Conservation (phyloP, 257 asterid genomes). For the Capsicum pubescens region DNA sequence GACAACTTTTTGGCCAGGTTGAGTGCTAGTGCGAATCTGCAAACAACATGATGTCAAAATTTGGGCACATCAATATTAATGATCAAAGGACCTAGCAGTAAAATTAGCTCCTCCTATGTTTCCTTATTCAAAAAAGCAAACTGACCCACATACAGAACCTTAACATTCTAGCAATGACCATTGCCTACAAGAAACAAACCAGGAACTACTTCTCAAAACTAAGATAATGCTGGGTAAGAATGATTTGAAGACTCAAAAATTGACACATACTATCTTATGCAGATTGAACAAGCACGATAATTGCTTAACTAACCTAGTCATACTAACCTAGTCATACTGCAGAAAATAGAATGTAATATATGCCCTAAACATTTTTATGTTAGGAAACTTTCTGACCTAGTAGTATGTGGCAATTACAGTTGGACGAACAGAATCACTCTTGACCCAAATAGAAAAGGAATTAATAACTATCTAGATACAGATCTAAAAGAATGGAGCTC, state of each 20-base stretch:
- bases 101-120: background rate
- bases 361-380: background rate
- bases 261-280: background rate
- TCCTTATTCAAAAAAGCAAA: background rate
- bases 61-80: background rate
- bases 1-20: conserved; percentile 96
- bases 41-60: conserved; percentile 29
- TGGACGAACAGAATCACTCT: background rate
- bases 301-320: background rate
- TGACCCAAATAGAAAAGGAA: background rate
- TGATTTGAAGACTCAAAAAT: conserved; percentile 18
- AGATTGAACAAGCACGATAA: conserved; percentile 6
- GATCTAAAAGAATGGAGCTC: background rate
- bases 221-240: background rate
- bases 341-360: conserved; percentile 8
- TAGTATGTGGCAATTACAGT: background rate
- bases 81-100: conserved; percentile 3
- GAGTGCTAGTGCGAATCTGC: conserved; percentile 92
- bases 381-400: background rate
- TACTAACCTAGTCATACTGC: too few species aligned
- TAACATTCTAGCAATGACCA: background rate
- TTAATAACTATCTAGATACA: background rate
- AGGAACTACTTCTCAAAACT: background rate
- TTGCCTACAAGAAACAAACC: background rate
- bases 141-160: background rate